Evolutionary conservation across 2,329 filamentous ascomycete genomes (phyloP), one percentile per base, ranked within the genome.

Genomic region (Myotisia sp.): DNA sequence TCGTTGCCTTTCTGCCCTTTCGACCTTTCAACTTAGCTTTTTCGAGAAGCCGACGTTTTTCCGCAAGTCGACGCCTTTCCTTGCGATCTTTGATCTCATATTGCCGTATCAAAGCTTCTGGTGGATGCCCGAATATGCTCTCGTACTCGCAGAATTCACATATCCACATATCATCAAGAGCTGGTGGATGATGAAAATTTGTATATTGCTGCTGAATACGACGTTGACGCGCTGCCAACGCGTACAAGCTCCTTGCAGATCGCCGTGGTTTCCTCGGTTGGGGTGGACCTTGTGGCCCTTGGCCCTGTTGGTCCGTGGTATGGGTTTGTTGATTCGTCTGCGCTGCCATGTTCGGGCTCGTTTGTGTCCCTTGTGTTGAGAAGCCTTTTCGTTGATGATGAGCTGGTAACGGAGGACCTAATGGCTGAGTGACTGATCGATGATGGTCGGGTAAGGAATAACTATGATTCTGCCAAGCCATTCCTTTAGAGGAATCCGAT

Each of bases 121-220:
- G 90, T 2, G 81, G 81, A 34, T 70, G 70, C n/a, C 87, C 87
- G 53, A 93, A 95, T 32, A 98, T 94, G 34, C 75, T 74, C 58
- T 95, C 87, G 52, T 94, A 98, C 56, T 98, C 90, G 63, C 90
- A 98, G 54, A 95, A 95, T 50, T 94, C 83, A 59, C 90, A 98
- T 29, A 95, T 85, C 82, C 86, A 95, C 33, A 85, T 71, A 41
- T 93, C 82, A 44, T 83, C 79, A 2, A 63, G 54, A 12, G 59
- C 63, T 0, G 80, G 79, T 1, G 81, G 79, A 48, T 81, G 76
- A 47, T 80, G 75, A 41, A 73, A 74, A 54, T 90, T 92, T 37
- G 73, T 70, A 43, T 80, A 78, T 47, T 81, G 72, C 40, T 90
- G 81, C 49, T 82, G 70, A 29, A 81, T 71, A 39, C 79, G 78